A percentile compares a stretch with the other conserved stretches of the same genome.
Evolutionary conservation across 2,329 filamentous ascomycete species (phyloP).

Genomic region (Xylaria sp.): DNA sequence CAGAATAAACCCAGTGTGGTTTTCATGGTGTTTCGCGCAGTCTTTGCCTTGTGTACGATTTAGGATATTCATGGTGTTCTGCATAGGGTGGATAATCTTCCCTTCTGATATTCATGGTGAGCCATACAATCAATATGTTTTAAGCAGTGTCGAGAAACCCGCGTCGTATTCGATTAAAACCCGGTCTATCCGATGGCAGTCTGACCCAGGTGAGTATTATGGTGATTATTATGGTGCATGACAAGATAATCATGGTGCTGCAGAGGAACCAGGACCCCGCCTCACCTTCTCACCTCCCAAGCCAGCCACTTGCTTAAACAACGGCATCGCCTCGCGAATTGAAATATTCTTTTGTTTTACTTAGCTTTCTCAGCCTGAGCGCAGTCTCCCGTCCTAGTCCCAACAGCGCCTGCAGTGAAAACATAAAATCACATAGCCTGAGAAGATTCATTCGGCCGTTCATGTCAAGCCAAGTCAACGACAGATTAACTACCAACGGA

Average conservation of each 20-base stretch:
- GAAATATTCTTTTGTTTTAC: not conserved
- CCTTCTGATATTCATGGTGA: not conserved
- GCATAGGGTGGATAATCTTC: not conserved
- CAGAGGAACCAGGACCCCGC: not conserved
- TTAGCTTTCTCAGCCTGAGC: not conserved
- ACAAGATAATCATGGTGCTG: not conserved
- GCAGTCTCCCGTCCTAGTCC: not conserved
- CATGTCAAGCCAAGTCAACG: not conserved
- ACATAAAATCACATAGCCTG: not conserved
- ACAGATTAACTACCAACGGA: not conserved
- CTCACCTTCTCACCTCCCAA: not conserved
- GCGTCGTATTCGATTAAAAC: no score
- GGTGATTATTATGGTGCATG: not conserved
- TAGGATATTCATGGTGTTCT: not conserved
- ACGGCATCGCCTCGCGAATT: not conserved
- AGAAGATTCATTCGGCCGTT: not conserved
- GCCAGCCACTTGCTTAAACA: not conserved
- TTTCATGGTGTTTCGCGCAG: not conserved
- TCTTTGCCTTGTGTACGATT: not conserved
- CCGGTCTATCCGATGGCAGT: not conserved
- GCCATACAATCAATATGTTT: not conserved
- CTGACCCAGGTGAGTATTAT: not conserved
- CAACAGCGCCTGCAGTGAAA: no score
- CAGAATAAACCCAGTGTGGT: not conserved
- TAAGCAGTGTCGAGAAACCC: not conserved